Percentiles rank a stretch among this genome's conserved stretches.
Evolutionary conservation across 1,284 basidiomycete genomes (phyloP).

Genomic region (Cronartium quercuum): DNA sequence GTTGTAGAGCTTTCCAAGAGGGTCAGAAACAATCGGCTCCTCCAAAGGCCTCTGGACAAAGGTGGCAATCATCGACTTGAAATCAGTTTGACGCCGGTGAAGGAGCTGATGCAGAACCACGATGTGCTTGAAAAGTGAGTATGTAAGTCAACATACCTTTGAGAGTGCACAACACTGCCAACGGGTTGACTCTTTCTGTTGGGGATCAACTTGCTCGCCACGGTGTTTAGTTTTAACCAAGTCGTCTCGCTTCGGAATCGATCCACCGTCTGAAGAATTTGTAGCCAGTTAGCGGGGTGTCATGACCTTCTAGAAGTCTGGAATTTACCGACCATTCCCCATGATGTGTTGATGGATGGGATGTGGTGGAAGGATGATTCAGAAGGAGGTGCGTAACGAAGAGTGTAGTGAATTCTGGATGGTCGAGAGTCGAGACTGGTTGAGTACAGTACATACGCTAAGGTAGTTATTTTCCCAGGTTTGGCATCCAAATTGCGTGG

Average conservation of each 20-base stretch:
- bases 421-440: background rate
- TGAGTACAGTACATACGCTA: background rate
- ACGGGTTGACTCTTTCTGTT: conserved; percentile 72
- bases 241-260: conserved; percentile 73
- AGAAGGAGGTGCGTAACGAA: background rate
- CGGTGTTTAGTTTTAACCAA: conserved; percentile 68
- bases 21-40: conserved; percentile 79
- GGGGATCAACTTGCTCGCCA: conserved; percentile 76
- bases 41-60: conserved; percentile 63
- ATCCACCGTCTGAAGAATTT: conserved; percentile 46
- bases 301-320: background rate
- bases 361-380: background rate
- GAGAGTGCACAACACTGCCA: conserved; percentile 89
- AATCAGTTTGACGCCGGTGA: background rate
- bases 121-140: background rate
- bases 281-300: background rate
- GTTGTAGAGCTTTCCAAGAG: conserved; percentile 85
- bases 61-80: background rate
- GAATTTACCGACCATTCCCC: conserved; percentile 29
- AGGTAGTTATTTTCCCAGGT: too few relatives aligned
- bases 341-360: background rate
- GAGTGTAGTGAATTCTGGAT: background rate
- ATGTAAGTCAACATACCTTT: conserved; percentile 58
- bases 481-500: too few relatives aligned
- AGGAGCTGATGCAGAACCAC: background rate